phyloP scores from a whole-genome alignment of 352 stramenopile genomes.

The Phytophthora hibernalis region DNA sequence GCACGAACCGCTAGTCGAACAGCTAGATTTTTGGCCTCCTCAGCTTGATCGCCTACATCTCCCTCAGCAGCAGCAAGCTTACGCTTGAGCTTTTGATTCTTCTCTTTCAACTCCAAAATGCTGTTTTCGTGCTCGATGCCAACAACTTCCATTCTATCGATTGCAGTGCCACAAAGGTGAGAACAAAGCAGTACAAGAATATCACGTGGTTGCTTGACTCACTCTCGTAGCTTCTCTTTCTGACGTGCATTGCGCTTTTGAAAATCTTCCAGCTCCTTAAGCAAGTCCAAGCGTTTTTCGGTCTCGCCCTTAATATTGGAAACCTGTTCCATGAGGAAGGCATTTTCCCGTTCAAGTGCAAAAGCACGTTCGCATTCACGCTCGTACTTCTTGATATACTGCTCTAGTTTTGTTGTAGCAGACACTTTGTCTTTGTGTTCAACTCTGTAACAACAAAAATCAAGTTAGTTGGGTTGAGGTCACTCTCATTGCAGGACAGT shows the following conservation, averaged over 20 bases:
- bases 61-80: constrained; percentile 61
- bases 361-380: constrained; percentile 69
- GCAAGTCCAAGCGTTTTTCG: constrained; percentile 72
- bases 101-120: constrained; percentile 79
- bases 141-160: constrained; percentile 65
- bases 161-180: constrained; percentile 6
- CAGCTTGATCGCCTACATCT: constrained; percentile 52
- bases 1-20: constrained; percentile 61
- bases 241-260: constrained; percentile 73
- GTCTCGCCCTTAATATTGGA: constrained; percentile 78
- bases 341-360: constrained; percentile 71
- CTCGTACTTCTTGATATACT: constrained; percentile 87
- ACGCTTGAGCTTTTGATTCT: constrained; percentile 77
- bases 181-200: neutral
- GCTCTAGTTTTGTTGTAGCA: constrained; percentile 68
- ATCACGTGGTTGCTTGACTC: neutral
- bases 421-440: constrained; percentile 80
- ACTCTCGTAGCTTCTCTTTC: constrained; percentile 80
- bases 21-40: constrained; percentile 75
- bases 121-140: constrained; percentile 77
- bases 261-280: constrained; percentile 73
- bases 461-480: neutral
- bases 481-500: neutral
- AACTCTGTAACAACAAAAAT: constrained; percentile 28
- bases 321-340: constrained; percentile 73